Percentiles rank a stretch among this genome's conserved stretches.
These are phyloP conservation scores for Globomyces pollinis-pini DNA, from an alignment of 192 early-diverging fungal species.

Conservation along the genomic window DNA sequence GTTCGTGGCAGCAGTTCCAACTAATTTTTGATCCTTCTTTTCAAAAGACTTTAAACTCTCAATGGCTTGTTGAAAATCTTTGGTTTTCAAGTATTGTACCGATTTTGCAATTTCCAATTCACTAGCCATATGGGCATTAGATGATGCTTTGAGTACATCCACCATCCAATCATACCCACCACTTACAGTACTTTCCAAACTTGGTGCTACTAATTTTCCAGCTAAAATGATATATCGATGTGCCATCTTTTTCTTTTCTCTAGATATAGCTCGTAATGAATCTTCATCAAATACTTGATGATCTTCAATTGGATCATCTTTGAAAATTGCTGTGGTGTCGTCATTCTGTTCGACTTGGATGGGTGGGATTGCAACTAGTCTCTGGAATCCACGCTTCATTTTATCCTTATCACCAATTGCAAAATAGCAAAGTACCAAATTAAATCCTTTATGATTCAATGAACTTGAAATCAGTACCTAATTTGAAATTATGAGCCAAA, in stretches of 20 bases:
- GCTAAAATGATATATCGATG: conserved; percentile 44
- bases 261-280: conserved; percentile 36
- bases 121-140: conserved; percentile 39
- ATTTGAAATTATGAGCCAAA: no score
- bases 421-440: conserved; percentile 54
- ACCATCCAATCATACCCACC: conserved; percentile 48
- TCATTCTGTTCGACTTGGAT: conserved; percentile 39
- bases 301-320: conserved; percentile 45
- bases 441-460: conserved; percentile 41
- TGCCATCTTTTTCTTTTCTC: conserved; percentile 30
- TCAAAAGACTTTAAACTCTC: conserved; percentile 48
- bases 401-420: conserved; percentile 51
- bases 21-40: conserved; percentile 45
- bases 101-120: conserved; percentile 58
- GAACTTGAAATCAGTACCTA: not conserved
- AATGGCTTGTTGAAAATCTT: conserved; percentile 47
- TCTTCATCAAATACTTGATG: conserved; percentile 55
- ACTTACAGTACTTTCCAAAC: conserved; percentile 31
- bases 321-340: conserved; percentile 21
- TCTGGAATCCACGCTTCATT: conserved; percentile 45
- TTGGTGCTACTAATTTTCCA: conserved; percentile 47
- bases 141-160: conserved; percentile 42
- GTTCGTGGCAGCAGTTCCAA: conserved; percentile 53
- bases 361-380: conserved; percentile 36
- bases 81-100: conserved; percentile 44